These are phyloP conservation scores for Marsdenia floribunda DNA, from an alignment of 257 asterid genomes.

Conservation along the genomic window DNA sequence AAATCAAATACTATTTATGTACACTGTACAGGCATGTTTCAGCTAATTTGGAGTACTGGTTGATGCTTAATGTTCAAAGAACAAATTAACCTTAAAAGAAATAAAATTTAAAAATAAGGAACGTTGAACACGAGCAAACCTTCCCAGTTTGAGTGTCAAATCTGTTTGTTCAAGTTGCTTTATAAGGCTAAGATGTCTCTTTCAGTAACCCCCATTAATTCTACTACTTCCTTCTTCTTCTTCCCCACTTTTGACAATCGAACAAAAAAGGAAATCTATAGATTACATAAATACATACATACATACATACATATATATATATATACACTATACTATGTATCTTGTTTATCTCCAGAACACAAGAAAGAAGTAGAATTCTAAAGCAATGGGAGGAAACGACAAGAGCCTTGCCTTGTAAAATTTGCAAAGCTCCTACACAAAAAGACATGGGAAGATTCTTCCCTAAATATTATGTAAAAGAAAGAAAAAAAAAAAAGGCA, in stretches of 20 bases:
- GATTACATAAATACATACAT: neutral
- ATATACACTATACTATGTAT: no score
- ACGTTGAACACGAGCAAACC: constrained; percentile 19
- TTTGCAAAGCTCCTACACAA: constrained; percentile 20
- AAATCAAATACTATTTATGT: no score
- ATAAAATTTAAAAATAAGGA: neutral
- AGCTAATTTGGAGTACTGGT: neutral
- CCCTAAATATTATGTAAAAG: neutral
- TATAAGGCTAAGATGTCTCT: constrained; percentile 23
- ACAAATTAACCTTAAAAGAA: neutral
- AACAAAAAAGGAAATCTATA: neutral
- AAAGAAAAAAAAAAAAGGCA: neutral
- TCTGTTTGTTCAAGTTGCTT: constrained; percentile 21
- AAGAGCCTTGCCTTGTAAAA: constrained; percentile 30
- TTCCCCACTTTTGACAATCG: neutral
- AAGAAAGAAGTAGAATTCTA: no score
- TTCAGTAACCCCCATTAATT: constrained; percentile 13
- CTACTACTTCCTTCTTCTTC: constrained; percentile 4
- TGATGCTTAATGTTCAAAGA: constrained; percentile 11
- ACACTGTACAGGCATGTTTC: neutral
- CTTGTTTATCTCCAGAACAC: no score
- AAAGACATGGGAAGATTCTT: neutral
- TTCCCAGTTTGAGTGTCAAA: constrained; percentile 21
- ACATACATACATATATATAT: no score
- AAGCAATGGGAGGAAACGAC: neutral